phyloP scores from a whole-genome alignment of 1,284 basidiomycete species.

The Bondarzewia mesenterica region DNA sequence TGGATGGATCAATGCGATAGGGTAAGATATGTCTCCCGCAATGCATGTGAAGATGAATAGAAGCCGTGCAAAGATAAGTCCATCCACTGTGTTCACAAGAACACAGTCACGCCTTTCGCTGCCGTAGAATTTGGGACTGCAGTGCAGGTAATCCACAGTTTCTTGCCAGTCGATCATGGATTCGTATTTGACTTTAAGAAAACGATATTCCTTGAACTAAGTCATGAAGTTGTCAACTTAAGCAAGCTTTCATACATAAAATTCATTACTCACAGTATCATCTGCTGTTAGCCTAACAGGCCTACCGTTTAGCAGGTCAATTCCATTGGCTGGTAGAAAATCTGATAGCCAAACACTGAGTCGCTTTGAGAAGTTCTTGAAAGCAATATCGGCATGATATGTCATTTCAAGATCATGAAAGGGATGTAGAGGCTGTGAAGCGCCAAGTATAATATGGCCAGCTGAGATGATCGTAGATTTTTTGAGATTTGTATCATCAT shows the following conservation, averaged over 20 bases:
- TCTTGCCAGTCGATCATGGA: background rate
- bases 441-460: background rate
- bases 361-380: background rate
- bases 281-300: background rate
- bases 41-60: background rate
- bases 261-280: background rate
- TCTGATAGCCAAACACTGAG: background rate
- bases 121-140: background rate
- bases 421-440: background rate
- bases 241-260: background rate
- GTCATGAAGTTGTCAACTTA: background rate
- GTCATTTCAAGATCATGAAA: background rate
- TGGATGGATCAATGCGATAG: background rate
- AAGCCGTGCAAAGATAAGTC: background rate
- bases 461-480: background rate
- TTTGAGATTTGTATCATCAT: background rate
- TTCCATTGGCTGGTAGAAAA: background rate
- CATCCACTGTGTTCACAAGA: background rate
- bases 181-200: background rate
- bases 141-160: background rate
- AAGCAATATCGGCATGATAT: background rate
- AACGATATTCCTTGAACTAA: background rate
- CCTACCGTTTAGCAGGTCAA: background rate
- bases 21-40: background rate
- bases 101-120: background rate